phyloP scores from a whole-genome alignment of 345 rosid species.

The Dovyalis caffra region DNA sequence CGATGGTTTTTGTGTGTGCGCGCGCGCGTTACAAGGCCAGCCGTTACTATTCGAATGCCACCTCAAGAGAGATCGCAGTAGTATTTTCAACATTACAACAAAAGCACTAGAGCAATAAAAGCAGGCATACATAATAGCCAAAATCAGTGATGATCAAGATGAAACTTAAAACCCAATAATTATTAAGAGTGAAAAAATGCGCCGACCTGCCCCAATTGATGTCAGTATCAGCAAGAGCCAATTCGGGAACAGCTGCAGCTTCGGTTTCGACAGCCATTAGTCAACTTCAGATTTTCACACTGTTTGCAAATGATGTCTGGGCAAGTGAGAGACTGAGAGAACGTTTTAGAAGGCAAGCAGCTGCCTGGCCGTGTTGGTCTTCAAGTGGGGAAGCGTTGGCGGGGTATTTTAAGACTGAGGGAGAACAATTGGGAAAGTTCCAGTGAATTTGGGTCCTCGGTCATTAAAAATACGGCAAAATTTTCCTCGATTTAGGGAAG shows the following conservation, averaged over 20 bases:
- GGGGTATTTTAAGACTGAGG: neutral
- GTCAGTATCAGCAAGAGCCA: constrained; percentile 57
- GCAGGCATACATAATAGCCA: neutral
- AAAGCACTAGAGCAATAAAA: neutral
- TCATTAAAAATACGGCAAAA: neutral
- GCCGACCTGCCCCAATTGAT: constrained; percentile 56
- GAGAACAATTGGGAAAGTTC: constrained; percentile 21
- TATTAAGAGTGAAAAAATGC: neutral
- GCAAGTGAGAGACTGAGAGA: too few relatives aligned
- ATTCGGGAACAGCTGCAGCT: constrained; percentile 24
- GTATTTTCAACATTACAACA: neutral
- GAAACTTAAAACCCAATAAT: too few relatives aligned
- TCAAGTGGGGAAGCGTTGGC: neutral
- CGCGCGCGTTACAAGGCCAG: neutral
- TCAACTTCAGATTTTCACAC: neutral
- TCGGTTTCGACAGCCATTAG: constrained; percentile 41
- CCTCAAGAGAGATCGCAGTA: neutral
- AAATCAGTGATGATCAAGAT: too few relatives aligned
- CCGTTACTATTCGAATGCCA: neutral
- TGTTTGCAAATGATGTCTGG: neutral
- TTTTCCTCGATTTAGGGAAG: neutral
- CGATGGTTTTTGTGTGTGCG: too few relatives aligned
- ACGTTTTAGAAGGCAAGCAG: neutral
- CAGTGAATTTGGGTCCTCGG: neutral
- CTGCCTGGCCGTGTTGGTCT: neutral